These are phyloP conservation scores for Calonectria pauciramosa DNA, from an alignment of 2,329 filamentous ascomycete genomes.

Conservation along the genomic window DNA sequence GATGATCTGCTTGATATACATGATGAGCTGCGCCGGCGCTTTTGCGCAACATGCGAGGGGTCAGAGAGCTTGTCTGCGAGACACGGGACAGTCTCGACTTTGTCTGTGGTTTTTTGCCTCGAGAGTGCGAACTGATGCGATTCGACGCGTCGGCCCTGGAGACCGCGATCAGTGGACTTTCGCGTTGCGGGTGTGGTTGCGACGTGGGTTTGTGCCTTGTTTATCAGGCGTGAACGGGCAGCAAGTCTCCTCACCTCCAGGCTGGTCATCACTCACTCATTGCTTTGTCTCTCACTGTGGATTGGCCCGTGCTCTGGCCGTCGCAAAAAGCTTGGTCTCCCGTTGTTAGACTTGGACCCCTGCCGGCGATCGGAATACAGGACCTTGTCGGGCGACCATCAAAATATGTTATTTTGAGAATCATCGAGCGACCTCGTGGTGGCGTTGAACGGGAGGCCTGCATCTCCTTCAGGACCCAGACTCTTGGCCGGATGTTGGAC, in stretches of 20 bases:
- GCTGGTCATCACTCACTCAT: not conserved
- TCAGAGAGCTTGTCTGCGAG: conserved; percentile 42
- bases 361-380: conserved; percentile 30
- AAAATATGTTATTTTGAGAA: not conserved
- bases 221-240: conserved; percentile 24
- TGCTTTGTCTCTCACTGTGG: not conserved
- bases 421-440: not conserved
- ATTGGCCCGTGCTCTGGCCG: conserved; percentile 35
- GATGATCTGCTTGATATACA: conserved; percentile 99
- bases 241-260: not conserved
- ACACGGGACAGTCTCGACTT: conserved; percentile 41
- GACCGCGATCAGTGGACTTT: conserved; percentile 47
- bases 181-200: conserved; percentile 44
- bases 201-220: conserved; percentile 43
- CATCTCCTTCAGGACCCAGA: not conserved
- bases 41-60: conserved; percentile 53
- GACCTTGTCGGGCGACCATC: not conserved
- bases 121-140: conserved; percentile 44
- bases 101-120: conserved; percentile 34
- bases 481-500: not conserved
- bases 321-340: conserved; percentile 25
- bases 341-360: conserved; percentile 26
- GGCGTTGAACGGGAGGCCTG: not conserved
- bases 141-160: conserved; percentile 44
- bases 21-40: conserved; percentile 63